These are phyloP conservation scores for Stagonosporopsis vannaccii DNA, from an alignment of 2,329 filamentous ascomycete species.

Conservation along the genomic window DNA sequence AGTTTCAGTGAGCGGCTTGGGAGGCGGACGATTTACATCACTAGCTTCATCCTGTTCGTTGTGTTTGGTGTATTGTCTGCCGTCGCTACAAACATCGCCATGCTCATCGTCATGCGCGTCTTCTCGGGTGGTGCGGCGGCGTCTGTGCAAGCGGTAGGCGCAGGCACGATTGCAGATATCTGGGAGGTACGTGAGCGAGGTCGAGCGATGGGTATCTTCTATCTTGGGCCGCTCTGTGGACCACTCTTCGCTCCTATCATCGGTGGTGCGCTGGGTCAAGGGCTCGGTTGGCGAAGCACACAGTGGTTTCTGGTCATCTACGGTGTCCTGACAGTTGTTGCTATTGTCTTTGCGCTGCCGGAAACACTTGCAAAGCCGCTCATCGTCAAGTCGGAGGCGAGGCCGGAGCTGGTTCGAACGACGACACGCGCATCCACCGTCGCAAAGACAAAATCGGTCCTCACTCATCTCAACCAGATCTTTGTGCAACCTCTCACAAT, in stretches of 20 bases:
- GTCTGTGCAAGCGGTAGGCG: conserved; percentile 49
- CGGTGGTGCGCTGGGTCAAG: conserved; percentile 44
- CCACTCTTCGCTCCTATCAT: conserved; percentile 50
- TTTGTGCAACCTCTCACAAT: conserved; percentile 51
- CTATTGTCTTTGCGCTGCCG: conserved; percentile 46
- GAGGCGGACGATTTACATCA: conserved; percentile 47
- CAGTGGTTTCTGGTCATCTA: conserved; percentile 52
- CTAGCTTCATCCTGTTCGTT: conserved; percentile 45
- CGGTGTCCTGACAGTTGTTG: conserved; percentile 41
- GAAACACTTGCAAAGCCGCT: conserved; percentile 40
- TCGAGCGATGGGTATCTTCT: conserved; percentile 50
- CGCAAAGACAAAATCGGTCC: conserved; percentile 39
- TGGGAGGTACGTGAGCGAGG: conserved; percentile 50
- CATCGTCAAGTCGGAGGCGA: conserved; percentile 3
- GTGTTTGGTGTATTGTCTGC: conserved; percentile 45
- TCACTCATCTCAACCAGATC: conserved; percentile 42
- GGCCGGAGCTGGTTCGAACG: conserved; percentile 33
- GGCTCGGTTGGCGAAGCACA: conserved; percentile 49
- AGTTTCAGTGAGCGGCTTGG: conserved; percentile 49
- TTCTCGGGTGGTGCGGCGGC: conserved; percentile 49
- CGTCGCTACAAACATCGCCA: conserved; percentile 45
- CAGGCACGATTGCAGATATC: conserved; percentile 49
- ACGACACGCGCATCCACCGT: conserved; percentile 47
- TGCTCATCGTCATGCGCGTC: conserved; percentile 48
- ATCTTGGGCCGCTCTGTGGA: conserved; percentile 49